Percentiles rank a stretch among this genome's conserved stretches.
Evolutionary conservation across 2,329 filamentous ascomycete species (phyloP).

Genomic region (Ceratocystiopsis sp.): DNA sequence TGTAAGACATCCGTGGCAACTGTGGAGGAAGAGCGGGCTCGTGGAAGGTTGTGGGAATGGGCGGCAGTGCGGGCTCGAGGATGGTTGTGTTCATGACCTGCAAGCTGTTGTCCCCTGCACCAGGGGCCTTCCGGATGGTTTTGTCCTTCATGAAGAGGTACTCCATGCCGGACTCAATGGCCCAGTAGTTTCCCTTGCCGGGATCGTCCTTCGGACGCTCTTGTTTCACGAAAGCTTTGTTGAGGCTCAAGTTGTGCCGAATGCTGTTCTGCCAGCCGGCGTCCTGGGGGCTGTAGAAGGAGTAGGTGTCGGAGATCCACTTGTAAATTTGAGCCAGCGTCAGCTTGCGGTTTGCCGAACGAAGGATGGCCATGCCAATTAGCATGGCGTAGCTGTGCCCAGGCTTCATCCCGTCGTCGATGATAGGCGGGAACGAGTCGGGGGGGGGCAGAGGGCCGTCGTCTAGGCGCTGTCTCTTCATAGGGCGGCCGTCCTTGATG

Average conservation of each 20-base stretch:
- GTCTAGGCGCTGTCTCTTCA: conserved; percentile 52
- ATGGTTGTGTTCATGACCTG: conserved; percentile 36
- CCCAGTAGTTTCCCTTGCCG: conserved; percentile 96
- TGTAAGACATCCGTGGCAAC: conserved; percentile 17
- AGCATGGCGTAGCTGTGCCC: conserved; percentile 85
- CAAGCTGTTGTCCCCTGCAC: conserved; percentile 35
- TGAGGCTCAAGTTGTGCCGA: conserved; percentile 88
- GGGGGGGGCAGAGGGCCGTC: conserved; percentile 45
- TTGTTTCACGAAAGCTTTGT: conserved; percentile 92
- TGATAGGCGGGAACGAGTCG: conserved; percentile 62
- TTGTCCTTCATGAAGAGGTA: conserved; percentile 81
- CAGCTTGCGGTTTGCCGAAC: conserved; percentile 64
- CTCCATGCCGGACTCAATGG: conserved; percentile 80
- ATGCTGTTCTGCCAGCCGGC: conserved; percentile 99
- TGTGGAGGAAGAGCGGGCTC: conserved; percentile 34
- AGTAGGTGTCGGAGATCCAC: conserved; percentile 94
- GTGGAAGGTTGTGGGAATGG: conserved; percentile 17
- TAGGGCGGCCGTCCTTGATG: conserved; percentile 47
- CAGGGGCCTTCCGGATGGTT: conserved; percentile 40
- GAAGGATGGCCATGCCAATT: conserved; percentile 92
- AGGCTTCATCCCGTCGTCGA: conserved; percentile 80
- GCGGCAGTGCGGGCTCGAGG: conserved; percentile 32
- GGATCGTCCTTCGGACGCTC: conserved; percentile 93
- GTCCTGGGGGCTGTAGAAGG: conserved; percentile 70
- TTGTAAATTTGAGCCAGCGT: conserved; percentile 96